A percentile compares a stretch with the other conserved stretches of the same genome.
phyloP scores from a whole-genome alignment of 2,329 filamentous ascomycete genomes.

The Aspergillus puulaauensis region DNA sequence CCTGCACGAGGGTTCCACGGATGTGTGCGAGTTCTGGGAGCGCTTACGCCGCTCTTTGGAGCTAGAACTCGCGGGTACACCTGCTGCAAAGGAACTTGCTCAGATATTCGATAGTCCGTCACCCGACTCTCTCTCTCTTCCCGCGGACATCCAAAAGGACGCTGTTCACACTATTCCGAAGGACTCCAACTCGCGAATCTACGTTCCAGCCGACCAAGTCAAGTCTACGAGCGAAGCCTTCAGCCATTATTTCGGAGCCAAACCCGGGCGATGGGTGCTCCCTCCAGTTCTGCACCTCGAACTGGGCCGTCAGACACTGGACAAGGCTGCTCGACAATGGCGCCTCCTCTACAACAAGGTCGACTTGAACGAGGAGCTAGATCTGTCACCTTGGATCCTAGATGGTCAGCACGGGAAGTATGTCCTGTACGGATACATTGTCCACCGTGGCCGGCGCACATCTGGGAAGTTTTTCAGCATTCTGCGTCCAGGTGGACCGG shows the following conservation, averaged over 20 bases:
- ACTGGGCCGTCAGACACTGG: constrained; percentile 57
- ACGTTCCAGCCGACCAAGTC: constrained; percentile 38
- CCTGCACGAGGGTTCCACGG: constrained; percentile 46
- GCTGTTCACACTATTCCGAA: constrained; percentile 35
- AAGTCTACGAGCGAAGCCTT: constrained; percentile 40
- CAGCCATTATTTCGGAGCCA: constrained; percentile 30
- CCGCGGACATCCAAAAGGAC: constrained; percentile 21
- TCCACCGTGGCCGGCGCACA: constrained; percentile 59
- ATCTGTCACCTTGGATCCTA: constrained; percentile 39
- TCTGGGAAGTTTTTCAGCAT: constrained; percentile 62
- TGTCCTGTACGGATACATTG: constrained; percentile 60
- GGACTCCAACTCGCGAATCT: constrained; percentile 40
- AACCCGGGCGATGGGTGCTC: constrained; percentile 41
- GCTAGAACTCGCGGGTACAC: constrained; percentile 50
- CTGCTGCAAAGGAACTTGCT: constrained; percentile 40
- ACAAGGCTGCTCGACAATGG: constrained; percentile 55
- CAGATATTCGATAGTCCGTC: constrained; percentile 49
- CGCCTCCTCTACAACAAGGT: constrained; percentile 58
- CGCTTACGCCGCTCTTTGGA: constrained; percentile 52
- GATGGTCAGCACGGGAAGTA: constrained; percentile 46
- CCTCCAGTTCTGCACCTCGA: constrained; percentile 56
- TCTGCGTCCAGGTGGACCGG: constrained; percentile 57
- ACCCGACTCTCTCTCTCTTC: constrained; percentile 7
- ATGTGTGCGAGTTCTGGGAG: constrained; percentile 58
- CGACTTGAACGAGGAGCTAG: constrained; percentile 55